Evolutionary conservation across 768 basidiomycete species (phyloP).

Genomic region (Megacollybia marginata): DNA sequence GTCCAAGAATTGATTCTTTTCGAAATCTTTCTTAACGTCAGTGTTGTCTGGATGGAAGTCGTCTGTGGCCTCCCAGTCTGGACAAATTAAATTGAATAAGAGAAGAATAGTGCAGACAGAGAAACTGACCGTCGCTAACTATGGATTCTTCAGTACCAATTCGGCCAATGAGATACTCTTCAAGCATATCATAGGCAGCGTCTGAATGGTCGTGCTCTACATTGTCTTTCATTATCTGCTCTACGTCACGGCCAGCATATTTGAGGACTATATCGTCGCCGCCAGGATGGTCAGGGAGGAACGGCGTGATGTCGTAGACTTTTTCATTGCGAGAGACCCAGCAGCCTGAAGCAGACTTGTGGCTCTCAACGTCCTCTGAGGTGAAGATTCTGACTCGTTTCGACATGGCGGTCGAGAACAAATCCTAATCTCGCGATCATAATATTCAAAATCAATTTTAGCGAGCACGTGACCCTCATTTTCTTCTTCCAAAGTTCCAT

Average conservation of each 20-base stretch:
- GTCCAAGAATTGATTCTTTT: slow-evolving; percentile 88
- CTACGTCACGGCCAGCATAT: slow-evolving; percentile 82
- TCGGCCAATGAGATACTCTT: slow-evolving; percentile 80
- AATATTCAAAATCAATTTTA: no score
- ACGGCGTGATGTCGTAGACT: slow-evolving; percentile 85
- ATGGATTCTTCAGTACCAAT: slow-evolving; percentile 68
- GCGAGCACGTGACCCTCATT: no score
- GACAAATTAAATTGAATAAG: slow-evolving; percentile 1
- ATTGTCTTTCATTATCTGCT: slow-evolving; percentile 70
- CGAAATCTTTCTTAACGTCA: slow-evolving; percentile 71
- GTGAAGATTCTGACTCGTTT: slow-evolving; percentile 71
- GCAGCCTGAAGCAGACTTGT: slow-evolving; percentile 56
- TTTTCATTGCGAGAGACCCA: slow-evolving; percentile 78
- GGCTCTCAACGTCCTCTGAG: slow-evolving; percentile 61
- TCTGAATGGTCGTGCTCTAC: slow-evolving; percentile 85
- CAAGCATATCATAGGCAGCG: slow-evolving; percentile 86
- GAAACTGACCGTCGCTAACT: slow-evolving; percentile 66
- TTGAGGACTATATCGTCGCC: slow-evolving; percentile 86
- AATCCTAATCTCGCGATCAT: background rate
- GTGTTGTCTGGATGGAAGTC: slow-evolving; percentile 92
- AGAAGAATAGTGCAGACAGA: slow-evolving; percentile 1
- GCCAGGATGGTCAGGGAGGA: slow-evolving; percentile 87
- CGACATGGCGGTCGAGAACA: slow-evolving; percentile 18
- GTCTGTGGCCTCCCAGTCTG: slow-evolving; percentile 86
- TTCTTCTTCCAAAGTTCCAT: no score